phyloP scores from a whole-genome alignment of 2,329 filamentous ascomycete genomes.

The Penicillium sp. region DNA sequence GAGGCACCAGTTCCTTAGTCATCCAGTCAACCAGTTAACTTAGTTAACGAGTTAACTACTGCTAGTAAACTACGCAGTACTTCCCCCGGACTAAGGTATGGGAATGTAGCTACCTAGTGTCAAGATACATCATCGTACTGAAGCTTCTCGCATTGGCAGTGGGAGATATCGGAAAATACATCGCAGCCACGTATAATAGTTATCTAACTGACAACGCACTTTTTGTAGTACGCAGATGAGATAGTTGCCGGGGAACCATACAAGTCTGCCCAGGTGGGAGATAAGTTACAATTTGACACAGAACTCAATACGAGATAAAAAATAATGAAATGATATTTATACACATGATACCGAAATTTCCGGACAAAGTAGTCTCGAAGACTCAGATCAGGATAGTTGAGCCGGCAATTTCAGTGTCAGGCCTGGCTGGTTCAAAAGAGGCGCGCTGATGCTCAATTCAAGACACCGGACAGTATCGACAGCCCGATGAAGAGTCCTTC shows the following conservation, averaged over 20 bases:
- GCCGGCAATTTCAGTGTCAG: slow-evolving; percentile 8
- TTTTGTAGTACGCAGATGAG: neutral
- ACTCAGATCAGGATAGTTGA: slow-evolving; percentile 7
- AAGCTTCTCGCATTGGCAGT: neutral
- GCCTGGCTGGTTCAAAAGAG: slow-evolving; percentile 8
- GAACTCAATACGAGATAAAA: neutral
- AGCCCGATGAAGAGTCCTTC: neutral
- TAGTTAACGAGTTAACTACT: too few species aligned
- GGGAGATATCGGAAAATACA: neutral
- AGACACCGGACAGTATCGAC: neutral
- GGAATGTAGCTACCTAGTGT: too few species aligned
- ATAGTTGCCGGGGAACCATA: neutral
- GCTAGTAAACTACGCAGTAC: too few species aligned
- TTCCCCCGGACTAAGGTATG: too few species aligned
- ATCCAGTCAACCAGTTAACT: too few species aligned
- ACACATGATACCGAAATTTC: slow-evolving; percentile 15
- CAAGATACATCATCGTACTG: neutral
- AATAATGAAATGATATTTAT: slow-evolving; percentile 22
- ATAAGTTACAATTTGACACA: neutral
- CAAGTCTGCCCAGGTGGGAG: neutral
- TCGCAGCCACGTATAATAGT: neutral
- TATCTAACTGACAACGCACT: neutral
- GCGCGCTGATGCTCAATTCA: slow-evolving; percentile 12
- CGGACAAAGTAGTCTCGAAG: slow-evolving; percentile 3
- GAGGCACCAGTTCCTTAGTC: neutral